A percentile compares a stretch with the other conserved stretches of the same genome.
phyloP scores from a whole-genome alignment of 805 yeast species.

The Sugiyamaella smithiae region DNA sequence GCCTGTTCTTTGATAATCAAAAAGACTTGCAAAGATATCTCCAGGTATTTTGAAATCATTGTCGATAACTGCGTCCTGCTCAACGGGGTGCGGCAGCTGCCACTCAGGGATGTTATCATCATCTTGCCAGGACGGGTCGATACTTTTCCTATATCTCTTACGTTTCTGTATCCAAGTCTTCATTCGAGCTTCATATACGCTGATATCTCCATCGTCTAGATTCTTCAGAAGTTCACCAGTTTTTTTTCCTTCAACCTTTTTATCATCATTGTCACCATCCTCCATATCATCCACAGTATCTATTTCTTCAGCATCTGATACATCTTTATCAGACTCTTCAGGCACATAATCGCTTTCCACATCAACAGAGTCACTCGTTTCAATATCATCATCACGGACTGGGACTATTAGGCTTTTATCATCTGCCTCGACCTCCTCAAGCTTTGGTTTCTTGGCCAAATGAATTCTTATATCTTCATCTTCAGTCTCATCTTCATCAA shows the following conservation, averaged over 20 bases:
- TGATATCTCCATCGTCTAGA: constrained; percentile 81
- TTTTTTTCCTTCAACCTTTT: constrained; percentile 13
- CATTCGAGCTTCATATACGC: constrained; percentile 57
- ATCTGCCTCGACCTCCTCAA: constrained; percentile 4
- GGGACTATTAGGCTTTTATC: constrained; percentile 1
- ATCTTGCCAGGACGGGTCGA: constrained; percentile 23
- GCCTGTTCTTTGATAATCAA: constrained; percentile 93
- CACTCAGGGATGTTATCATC: constrained; percentile 48
- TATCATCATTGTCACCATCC: constrained; percentile 26
- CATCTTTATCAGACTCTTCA: not conserved
- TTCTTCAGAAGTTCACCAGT: constrained; percentile 25
- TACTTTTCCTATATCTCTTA: constrained; percentile 40
- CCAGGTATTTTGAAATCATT: constrained; percentile 78
- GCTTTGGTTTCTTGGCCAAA: not conserved
- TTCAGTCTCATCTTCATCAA: constrained; percentile 18
- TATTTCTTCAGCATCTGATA: constrained; percentile 24
- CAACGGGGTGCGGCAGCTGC: constrained; percentile 71
- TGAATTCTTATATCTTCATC: constrained; percentile 9
- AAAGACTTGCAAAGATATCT: constrained; percentile 79
- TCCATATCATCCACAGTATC: constrained; percentile 29
- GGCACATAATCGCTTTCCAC: not conserved
- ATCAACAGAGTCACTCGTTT: constrained; percentile 2
- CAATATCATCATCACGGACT: not conserved
- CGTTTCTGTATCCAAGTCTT: constrained; percentile 58
- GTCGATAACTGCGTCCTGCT: constrained; percentile 72